These are phyloP conservation scores for Colletotrichum sp. DNA, from an alignment of 2,329 filamentous ascomycete genomes.

Conservation along the genomic window DNA sequence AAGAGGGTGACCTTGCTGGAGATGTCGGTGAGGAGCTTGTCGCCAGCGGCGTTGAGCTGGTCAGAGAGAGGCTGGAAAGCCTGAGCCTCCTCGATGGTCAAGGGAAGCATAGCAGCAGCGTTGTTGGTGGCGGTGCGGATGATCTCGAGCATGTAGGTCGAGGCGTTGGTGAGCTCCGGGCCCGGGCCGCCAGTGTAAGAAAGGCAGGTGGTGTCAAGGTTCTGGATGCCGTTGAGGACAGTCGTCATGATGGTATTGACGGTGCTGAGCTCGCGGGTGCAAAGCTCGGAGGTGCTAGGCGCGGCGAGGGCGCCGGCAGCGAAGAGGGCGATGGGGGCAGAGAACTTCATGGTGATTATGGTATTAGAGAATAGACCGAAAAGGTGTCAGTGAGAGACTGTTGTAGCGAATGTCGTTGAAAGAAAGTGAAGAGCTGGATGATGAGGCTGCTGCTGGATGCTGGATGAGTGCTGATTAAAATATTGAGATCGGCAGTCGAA, in stretches of 20 bases:
- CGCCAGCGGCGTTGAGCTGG: constrained; percentile 15
- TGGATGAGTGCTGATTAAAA: neutral
- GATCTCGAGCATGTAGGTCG: constrained; percentile 5
- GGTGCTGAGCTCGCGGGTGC: constrained; percentile 5
- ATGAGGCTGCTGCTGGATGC: neutral
- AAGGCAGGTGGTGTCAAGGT: constrained; percentile 1
- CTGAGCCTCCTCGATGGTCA: constrained; percentile 19
- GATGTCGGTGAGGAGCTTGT: constrained; percentile 17
- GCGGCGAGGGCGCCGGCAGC: constrained; percentile 7
- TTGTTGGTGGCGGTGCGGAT: constrained; percentile 18
- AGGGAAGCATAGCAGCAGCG: neutral
- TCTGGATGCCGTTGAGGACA: constrained; percentile 12
- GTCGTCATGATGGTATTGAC: constrained; percentile 19
- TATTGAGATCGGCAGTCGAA: neutral
- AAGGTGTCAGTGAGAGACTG: neutral
- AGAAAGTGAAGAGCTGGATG: neutral
- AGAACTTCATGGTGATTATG: constrained; percentile 9
- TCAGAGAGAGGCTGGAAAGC: constrained; percentile 19
- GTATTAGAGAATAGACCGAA: neutral
- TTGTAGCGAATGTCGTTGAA: neutral
- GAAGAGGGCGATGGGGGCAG: constrained; percentile 5
- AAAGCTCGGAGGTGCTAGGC: constrained; percentile 4
- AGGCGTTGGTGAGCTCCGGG: neutral
- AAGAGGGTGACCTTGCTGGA: neutral
- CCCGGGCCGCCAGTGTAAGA: constrained; percentile 8